Base-by-base conservation (phyloP, 768 basidiomycete species). In the Boletus rubropictus region DNA sequence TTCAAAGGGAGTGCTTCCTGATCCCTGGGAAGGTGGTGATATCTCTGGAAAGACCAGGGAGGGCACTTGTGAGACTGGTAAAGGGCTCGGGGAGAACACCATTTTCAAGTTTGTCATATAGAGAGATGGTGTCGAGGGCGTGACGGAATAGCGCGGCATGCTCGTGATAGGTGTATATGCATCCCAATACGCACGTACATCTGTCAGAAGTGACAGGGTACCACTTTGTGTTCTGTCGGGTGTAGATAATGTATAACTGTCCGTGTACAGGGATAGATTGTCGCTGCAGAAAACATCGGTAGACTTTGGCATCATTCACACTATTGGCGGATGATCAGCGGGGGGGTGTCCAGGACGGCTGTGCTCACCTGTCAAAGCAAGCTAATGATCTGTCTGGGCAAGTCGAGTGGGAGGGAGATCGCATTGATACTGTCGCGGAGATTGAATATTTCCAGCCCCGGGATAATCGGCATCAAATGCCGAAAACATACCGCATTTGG, bases 21-120 rank as follows among this genome's bases (percentile, higher is more conserved):
- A 48, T 42, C 51, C 62, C 37, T 55, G 61, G 25, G 52, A 55
- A 32, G 59, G 66, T 0, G 62, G 64, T 9, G 66, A 66, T 36
- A 68, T 55, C 14, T 53, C 55, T 8, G 62, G 60, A 29, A 21
- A 55, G 4, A 51, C 34, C 39, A 62, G 29, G 33, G 50, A 50
- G 5, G 59, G 56, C 6, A 45, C 43, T 22, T 51, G 51, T 0
- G 59, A 58, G 7, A 52, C 14, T 5, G 53, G 42, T 15, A 67
- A 43, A 18, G 64, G 64, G 40, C 58, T 67, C 34, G 62, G 64
- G 3, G 66, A 64, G 20, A 63, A 54, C n/a, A 52, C 37, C 43
- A 49, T 42, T 33, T 53, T 50, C 17, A 38, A 42, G 28, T 54
- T 54, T 24, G 42, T 18, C 11, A 15, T 27, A 4, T 48, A 36